Conservation (phyloP, 1,139 yeast genomes). For the Wickerhamomyces sp. region DNA sequence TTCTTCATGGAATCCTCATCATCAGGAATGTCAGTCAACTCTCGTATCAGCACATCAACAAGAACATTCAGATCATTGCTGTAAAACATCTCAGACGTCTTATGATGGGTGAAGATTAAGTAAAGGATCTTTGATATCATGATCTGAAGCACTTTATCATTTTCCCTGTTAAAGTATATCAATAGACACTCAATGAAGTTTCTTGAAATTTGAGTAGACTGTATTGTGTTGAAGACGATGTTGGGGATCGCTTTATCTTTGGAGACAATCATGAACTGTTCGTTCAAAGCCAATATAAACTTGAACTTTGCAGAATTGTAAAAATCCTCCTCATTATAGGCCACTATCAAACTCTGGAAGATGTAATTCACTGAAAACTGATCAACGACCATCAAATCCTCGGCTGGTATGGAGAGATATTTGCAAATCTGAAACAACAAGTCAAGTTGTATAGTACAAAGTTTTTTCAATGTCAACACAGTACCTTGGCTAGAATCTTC, state of each 20-base stretch:
- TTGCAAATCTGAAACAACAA: slow-evolving; percentile 49
- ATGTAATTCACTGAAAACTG: slow-evolving; percentile 51
- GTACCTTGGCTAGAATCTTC: slow-evolving; percentile 11
- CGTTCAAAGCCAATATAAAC: slow-evolving; percentile 70
- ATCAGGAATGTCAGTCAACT: slow-evolving; percentile 61
- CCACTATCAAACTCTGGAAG: slow-evolving; percentile 37
- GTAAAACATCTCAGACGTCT: slow-evolving; percentile 61
- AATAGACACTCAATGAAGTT: slow-evolving; percentile 51
- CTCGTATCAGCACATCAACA: slow-evolving; percentile 80
- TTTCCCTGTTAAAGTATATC: slow-evolving; percentile 71
- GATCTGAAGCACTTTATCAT: slow-evolving; percentile 66
- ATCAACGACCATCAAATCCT: slow-evolving; percentile 44
- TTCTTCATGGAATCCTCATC: slow-evolving; percentile 61
- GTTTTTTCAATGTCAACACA: slow-evolving; percentile 25
- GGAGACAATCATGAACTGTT: slow-evolving; percentile 71
- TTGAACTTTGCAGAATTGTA: slow-evolving; percentile 70
- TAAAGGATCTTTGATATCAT: slow-evolving; percentile 76
- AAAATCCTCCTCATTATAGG: slow-evolving; percentile 50
- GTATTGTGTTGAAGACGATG: slow-evolving; percentile 43
- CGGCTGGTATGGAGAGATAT: slow-evolving; percentile 37
- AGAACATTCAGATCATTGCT: slow-evolving; percentile 82
- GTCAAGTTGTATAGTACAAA: slow-evolving; percentile 43
- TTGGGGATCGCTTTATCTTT: slow-evolving; percentile 38
- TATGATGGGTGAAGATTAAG: slow-evolving; percentile 63
- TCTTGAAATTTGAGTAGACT: slow-evolving; percentile 34